A percentile compares a stretch with the other conserved stretches of the same genome.
Evolutionary conservation across 768 basidiomycete genomes (phyloP).

Genomic region (Sarcomyxa edulis): DNA sequence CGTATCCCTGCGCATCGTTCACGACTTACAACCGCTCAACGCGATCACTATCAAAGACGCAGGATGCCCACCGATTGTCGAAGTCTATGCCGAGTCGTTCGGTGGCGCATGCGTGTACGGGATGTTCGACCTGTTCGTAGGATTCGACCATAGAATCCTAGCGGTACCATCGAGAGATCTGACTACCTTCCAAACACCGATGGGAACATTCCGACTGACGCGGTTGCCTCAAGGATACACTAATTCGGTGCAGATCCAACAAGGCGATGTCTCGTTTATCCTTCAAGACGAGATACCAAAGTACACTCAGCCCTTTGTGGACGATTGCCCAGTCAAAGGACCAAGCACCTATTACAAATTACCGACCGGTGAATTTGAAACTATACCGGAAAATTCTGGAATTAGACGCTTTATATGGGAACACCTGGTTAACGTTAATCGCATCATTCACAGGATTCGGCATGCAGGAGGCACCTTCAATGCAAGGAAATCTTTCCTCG

Average conservation of each 20-base stretch:
- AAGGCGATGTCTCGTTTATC: slow-evolving; percentile 31
- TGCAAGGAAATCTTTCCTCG: slow-evolving; percentile 26
- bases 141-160: slow-evolving; percentile 27
- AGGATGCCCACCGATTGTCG: slow-evolving; percentile 23
- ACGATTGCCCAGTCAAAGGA: slow-evolving; percentile 31
- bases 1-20: slow-evolving; percentile 26
- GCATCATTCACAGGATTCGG: slow-evolving; percentile 29
- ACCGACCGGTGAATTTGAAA: slow-evolving; percentile 24
- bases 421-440: slow-evolving; percentile 27
- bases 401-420: slow-evolving; percentile 36
- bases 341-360: slow-evolving; percentile 23
- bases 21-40: slow-evolving; percentile 33
- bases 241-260: slow-evolving; percentile 31
- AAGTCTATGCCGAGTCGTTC: slow-evolving; percentile 27
- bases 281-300: slow-evolving; percentile 34
- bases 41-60: slow-evolving; percentile 29
- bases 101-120: slow-evolving; percentile 24
- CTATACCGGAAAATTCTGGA: slow-evolving; percentile 26
- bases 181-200: slow-evolving; percentile 35
- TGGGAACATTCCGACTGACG: slow-evolving; percentile 20
- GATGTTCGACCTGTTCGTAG: slow-evolving; percentile 28
- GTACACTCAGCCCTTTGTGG: slow-evolving; percentile 27
- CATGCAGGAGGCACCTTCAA: slow-evolving; percentile 31
- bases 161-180: slow-evolving; percentile 25
- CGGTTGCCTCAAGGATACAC: slow-evolving; percentile 35